phyloP scores from a whole-genome alignment of 257 asterid genomes.

The Nicotiana benthamiana region DNA sequence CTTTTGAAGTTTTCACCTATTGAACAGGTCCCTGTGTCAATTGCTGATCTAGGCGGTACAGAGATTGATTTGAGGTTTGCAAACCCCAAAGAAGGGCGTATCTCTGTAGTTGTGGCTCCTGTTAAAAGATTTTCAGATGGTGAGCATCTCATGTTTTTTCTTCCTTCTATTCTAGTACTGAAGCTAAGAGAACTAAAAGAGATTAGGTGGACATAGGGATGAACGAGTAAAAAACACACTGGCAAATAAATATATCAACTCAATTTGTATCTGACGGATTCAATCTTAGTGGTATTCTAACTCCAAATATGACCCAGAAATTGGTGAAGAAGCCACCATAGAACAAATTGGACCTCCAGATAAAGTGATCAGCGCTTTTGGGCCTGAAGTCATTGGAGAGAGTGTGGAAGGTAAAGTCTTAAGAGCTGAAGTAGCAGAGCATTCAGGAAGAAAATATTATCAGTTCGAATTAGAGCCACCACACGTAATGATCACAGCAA shows the following conservation, averaged over 20 bases:
- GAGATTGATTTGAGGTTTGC: constrained; percentile 92
- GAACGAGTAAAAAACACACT: background rate
- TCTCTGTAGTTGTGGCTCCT: constrained; percentile 80
- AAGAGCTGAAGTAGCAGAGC: constrained; percentile 52
- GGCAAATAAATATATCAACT: background rate
- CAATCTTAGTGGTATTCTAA: constrained; percentile 9
- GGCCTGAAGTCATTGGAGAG: constrained; percentile 94
- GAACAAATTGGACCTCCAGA: constrained; percentile 85
- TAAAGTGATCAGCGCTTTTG: constrained; percentile 84
- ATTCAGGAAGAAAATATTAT: constrained; percentile 73
- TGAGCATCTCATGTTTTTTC: constrained; percentile 21
- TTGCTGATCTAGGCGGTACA: constrained; percentile 96
- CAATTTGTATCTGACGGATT: background rate
- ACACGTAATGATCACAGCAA: constrained; percentile 77
- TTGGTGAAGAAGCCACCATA: constrained; percentile 70
- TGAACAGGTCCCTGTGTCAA: constrained; percentile 88
- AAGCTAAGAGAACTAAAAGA: background rate
- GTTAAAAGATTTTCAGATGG: constrained; percentile 79
- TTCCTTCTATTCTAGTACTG: background rate
- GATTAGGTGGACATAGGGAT: background rate
- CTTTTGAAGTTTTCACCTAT: background rate
- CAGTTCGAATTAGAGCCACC: constrained; percentile 94
- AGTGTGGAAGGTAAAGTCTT: constrained; percentile 87
- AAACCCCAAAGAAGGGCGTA: constrained; percentile 73
- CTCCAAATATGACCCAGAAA: constrained; percentile 30